These are phyloP conservation scores for Amborella trichopoda DNA, from an alignment of 164 flowering plant species.

Conservation along the genomic window DNA sequence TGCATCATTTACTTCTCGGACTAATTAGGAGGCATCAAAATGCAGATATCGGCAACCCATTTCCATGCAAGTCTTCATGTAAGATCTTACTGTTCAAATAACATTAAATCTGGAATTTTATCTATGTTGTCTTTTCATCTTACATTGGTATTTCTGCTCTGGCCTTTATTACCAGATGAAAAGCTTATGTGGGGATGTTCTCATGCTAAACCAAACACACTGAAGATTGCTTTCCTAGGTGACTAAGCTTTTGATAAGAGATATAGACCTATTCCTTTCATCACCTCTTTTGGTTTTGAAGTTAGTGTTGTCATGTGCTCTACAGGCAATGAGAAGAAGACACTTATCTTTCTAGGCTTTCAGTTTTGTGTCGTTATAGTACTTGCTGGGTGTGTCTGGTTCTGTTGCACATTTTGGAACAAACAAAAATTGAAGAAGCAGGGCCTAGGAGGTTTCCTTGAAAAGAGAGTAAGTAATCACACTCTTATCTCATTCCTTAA, in stretches of 20 bases:
- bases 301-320: neutral
- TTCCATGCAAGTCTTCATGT: too few relatives aligned
- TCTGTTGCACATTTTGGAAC: conserved; percentile 78
- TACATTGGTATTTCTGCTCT: neutral
- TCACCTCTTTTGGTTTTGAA: neutral
- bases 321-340: conserved; percentile 53
- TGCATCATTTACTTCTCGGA: neutral
- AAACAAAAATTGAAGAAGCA: conserved; percentile 61
- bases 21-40: neutral
- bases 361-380: conserved; percentile 44
- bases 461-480: conserved; percentile 48
- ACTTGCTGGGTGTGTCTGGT: conserved; percentile 41
- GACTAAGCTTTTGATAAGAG: neutral
- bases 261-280: neutral
- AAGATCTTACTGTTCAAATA: neutral
- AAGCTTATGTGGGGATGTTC: conserved; percentile 65
- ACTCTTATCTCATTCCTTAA: neutral
- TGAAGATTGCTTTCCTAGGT: conserved; percentile 40
- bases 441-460: conserved; percentile 55
- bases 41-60: too few relatives aligned
- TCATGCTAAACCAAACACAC: conserved; percentile 25
- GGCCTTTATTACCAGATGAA: conserved; percentile 29
- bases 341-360: conserved; percentile 44
- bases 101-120: neutral
- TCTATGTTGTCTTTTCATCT: neutral